Percentiles rank a stretch among this genome's conserved stretches.
Evolutionary conservation across 257 asterid genomes (phyloP).

Genomic region (Rauvolfia tetraphylla): DNA sequence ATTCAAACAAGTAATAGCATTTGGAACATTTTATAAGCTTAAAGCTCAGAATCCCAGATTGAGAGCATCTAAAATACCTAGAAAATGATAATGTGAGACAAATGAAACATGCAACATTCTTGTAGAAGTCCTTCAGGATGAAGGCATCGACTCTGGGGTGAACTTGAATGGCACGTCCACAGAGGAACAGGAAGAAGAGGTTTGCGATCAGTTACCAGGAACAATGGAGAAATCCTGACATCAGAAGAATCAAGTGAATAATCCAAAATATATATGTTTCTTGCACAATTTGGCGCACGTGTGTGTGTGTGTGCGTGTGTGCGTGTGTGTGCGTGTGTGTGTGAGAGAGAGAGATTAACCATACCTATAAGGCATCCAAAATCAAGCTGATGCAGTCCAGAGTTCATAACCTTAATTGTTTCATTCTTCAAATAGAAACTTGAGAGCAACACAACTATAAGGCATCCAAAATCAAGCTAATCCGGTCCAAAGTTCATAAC

Average conservation of each 20-base stretch:
- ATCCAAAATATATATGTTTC: not conserved
- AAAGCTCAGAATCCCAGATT: not conserved
- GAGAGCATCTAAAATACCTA: not conserved
- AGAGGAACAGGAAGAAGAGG: not conserved
- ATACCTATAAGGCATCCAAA: not conserved
- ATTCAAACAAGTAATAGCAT: not conserved
- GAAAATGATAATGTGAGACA: not conserved
- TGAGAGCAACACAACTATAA: too few relatives aligned
- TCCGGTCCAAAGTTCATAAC: too few relatives aligned
- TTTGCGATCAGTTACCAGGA: not conserved
- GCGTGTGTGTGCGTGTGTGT: not conserved
- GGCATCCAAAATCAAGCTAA: too few relatives aligned
- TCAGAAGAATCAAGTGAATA: not conserved
- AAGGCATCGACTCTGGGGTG: too few relatives aligned
- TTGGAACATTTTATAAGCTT: not conserved
- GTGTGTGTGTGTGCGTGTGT: not conserved
- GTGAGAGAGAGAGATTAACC: not conserved
- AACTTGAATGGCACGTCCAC: too few relatives aligned
- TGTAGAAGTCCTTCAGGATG: not conserved
- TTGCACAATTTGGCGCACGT: not conserved
- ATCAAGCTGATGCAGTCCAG: too few relatives aligned
- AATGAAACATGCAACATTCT: not conserved
- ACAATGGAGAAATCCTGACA: not conserved
- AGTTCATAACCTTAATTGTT: too few relatives aligned
- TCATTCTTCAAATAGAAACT: too few relatives aligned